phyloP scores from a whole-genome alignment of 2,329 filamentous ascomycete genomes.

The Apiospora phragmitis region DNA sequence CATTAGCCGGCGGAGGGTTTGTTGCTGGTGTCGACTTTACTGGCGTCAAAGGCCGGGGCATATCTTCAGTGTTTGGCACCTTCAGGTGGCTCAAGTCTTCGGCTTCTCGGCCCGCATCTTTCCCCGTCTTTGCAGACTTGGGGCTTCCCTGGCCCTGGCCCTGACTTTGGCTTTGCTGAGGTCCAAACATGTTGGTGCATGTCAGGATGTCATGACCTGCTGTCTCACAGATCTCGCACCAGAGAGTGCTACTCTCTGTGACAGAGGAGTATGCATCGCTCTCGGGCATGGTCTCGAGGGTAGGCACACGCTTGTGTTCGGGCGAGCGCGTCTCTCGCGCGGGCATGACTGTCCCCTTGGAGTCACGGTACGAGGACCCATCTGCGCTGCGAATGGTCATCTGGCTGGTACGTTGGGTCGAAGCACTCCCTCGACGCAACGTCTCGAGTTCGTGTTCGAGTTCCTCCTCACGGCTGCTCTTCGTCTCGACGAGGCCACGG shows the following conservation, averaged over 20 bases:
- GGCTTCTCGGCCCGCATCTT: constrained; percentile 40
- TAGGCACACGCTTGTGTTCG: constrained; percentile 51
- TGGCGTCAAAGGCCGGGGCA: constrained; percentile 57
- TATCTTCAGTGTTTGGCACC: constrained; percentile 38
- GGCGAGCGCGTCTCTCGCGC: constrained; percentile 52
- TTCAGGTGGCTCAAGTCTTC: constrained; percentile 41
- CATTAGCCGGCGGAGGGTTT: constrained; percentile 38
- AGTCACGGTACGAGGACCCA: constrained; percentile 63
- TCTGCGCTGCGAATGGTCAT: constrained; percentile 51
- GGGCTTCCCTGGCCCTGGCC: neutral
- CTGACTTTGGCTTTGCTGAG: constrained; percentile 28
- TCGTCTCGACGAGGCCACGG: constrained; percentile 70
- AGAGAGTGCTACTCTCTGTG: constrained; percentile 73
- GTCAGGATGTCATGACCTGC: constrained; percentile 90
- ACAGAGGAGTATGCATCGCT: constrained; percentile 69
- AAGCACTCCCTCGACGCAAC: constrained; percentile 51
- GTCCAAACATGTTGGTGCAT: constrained; percentile 85
- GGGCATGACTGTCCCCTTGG: constrained; percentile 64
- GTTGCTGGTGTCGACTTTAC: constrained; percentile 45
- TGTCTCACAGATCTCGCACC: constrained; percentile 96
- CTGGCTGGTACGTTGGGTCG: constrained; percentile 50
- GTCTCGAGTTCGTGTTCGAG: constrained; percentile 78
- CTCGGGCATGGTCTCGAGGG: constrained; percentile 69
- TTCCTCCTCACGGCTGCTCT: constrained; percentile 76
- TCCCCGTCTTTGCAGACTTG: constrained; percentile 21